Evolutionary conservation across 495 filamentous ascomycete species (phyloP).

Genomic region (Tuber calosporum): DNA sequence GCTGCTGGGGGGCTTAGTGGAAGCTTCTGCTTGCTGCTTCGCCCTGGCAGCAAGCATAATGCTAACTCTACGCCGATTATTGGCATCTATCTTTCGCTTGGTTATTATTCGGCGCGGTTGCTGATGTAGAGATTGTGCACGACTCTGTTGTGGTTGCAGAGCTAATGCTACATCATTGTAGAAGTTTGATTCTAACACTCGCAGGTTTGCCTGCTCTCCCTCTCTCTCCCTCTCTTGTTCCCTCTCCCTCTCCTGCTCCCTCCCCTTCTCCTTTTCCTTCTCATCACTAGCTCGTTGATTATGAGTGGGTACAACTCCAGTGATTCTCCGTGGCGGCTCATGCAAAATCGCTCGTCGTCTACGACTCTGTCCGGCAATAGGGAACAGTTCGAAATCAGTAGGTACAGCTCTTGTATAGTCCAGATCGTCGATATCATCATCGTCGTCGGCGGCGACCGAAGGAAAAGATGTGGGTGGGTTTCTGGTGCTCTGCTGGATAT

Average conservation of each 20-base stretch:
- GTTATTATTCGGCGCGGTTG: constrained; percentile 28
- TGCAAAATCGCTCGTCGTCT: constrained; percentile 34
- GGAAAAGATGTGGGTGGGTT: constrained; percentile 29
- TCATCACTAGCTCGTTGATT: constrained; percentile 19
- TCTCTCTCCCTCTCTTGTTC: background rate
- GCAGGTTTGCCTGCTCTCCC: constrained; percentile 4
- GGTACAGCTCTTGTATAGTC: constrained; percentile 38
- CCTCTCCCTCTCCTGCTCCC: background rate
- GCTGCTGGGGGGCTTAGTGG: background rate
- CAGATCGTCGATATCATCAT: constrained; percentile 31
- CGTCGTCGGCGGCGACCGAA: constrained; percentile 22
- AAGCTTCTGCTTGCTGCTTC: constrained; percentile 23
- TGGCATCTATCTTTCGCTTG: constrained; percentile 25
- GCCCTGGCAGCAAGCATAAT: constrained; percentile 32
- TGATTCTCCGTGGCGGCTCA: constrained; percentile 37
- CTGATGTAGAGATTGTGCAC: constrained; percentile 30
- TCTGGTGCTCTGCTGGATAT: constrained; percentile 13
- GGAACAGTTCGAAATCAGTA: constrained; percentile 31
- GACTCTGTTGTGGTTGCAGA: constrained; percentile 27
- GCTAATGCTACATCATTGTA: constrained; percentile 26
- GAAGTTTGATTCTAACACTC: constrained; percentile 18
- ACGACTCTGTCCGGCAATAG: constrained; percentile 10
- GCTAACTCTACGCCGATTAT: constrained; percentile 32
- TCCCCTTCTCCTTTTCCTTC: constrained; percentile 9
- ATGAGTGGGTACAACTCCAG: constrained; percentile 24